Percentiles rank a stretch among this genome's conserved stretches.
Evolutionary conservation across 2,329 filamentous ascomycete species (phyloP).

Genomic region (Neonectria sp.): DNA sequence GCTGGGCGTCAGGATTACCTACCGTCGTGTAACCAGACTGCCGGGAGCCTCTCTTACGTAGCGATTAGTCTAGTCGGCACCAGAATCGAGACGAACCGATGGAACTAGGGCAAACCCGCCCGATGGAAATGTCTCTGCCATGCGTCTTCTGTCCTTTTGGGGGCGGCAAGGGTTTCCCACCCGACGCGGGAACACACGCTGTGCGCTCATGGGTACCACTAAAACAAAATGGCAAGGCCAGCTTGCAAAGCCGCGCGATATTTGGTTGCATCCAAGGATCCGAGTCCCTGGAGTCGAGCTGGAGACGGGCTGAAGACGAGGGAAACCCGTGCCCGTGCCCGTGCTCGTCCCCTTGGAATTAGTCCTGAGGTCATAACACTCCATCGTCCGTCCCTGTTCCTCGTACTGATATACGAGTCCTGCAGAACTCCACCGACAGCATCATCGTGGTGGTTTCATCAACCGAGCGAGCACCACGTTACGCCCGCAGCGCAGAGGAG

Average conservation of each 20-base stretch:
- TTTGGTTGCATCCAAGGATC: slow-evolving; percentile 14
- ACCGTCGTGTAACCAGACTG: neutral
- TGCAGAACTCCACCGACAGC: slow-evolving; percentile 1
- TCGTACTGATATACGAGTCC: slow-evolving; percentile 13
- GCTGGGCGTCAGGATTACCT: slow-evolving; percentile 21
- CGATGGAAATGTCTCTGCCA: neutral
- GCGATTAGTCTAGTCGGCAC: neutral
- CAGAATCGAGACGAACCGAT: neutral
- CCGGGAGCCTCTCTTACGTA: neutral
- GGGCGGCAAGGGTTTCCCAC: neutral
- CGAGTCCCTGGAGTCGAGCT: slow-evolving; percentile 11
- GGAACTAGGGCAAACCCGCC: neutral
- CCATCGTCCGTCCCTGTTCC: neutral
- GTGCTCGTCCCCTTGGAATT: too few species aligned
- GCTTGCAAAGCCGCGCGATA: neutral
- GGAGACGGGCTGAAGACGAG: neutral
- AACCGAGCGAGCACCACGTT: neutral
- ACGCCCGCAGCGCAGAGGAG: neutral
- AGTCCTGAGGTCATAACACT: neutral
- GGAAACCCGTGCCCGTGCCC: neutral
- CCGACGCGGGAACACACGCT: neutral
- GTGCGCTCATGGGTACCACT: neutral
- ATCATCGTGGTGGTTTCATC: neutral
- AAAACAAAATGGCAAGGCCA: neutral
- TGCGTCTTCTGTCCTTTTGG: neutral